Conservation (phyloP, 768 basidiomycete genomes). For the Phylloporus sp. region DNA sequence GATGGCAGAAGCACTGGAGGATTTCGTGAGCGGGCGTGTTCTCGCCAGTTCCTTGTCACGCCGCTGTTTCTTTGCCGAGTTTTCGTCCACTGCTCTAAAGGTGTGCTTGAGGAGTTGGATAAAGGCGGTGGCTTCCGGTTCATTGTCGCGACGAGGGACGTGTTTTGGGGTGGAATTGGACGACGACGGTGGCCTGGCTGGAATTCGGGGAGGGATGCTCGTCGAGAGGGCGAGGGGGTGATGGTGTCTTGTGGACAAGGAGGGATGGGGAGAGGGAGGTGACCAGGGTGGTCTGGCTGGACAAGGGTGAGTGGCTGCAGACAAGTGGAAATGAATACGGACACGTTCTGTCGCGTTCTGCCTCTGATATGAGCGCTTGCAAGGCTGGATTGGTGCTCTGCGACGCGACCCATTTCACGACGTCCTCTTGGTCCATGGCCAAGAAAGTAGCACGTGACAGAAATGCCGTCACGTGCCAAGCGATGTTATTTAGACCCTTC, state of each 20-base stretch:
- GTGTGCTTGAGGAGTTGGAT: slow-evolving; percentile 23
- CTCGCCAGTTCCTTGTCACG: slow-evolving; percentile 11
- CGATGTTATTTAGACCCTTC: slow-evolving; percentile 7
- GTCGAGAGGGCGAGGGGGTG: no score
- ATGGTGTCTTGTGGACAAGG: no score
- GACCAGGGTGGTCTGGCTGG: slow-evolving; percentile 19
- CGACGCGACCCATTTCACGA: slow-evolving; percentile 25
- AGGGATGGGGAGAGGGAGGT: no score
- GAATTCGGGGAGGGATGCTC: no score
- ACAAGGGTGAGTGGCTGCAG: no score
- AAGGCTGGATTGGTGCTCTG: slow-evolving; percentile 22
- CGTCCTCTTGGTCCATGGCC: slow-evolving; percentile 5
- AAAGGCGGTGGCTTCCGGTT: slow-evolving; percentile 23
- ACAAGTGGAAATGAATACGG: no score
- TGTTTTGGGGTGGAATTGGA: slow-evolving; percentile 11
- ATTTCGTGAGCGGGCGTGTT: slow-evolving; percentile 12
- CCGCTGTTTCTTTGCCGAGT: slow-evolving; percentile 25
- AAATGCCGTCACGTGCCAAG: slow-evolving; percentile 18
- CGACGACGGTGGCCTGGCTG: slow-evolving; percentile 17
- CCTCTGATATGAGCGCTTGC: slow-evolving; percentile 24
- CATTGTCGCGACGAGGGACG: slow-evolving; percentile 11
- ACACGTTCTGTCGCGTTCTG: slow-evolving; percentile 24
- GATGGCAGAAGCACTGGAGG: slow-evolving; percentile 15
- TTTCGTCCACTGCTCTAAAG: slow-evolving; percentile 21
- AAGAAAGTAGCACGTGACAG: no score